Conservation (phyloP, 73 alveolate genomes). For the Paramecium primaurelia region DNA sequence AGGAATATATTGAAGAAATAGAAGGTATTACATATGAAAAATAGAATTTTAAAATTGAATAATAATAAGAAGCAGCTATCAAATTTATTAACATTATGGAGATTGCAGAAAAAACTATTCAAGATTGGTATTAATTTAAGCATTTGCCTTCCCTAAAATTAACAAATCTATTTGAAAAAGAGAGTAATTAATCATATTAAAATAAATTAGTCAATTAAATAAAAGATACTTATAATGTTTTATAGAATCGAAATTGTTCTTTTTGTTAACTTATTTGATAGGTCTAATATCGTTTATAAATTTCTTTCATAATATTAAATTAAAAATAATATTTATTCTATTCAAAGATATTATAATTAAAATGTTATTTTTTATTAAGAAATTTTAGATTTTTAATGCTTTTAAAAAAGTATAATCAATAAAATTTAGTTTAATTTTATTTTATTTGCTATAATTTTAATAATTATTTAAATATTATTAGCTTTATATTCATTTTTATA, state of each 20-base stretch:
- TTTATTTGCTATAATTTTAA: too few relatives aligned
- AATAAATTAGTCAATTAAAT: background rate
- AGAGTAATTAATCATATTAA: background rate
- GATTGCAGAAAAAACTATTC: background rate
- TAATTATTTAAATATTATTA: too few relatives aligned
- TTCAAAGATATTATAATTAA: too few relatives aligned
- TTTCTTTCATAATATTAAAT: background rate
- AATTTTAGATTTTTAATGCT: too few relatives aligned
- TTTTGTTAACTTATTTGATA: background rate
- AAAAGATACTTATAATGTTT: background rate
- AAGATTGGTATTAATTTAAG: background rate
- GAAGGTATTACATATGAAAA: background rate
- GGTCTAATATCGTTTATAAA: background rate
- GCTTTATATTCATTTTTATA: too few relatives aligned
- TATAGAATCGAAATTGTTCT: background rate
- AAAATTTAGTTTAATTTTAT: too few relatives aligned
- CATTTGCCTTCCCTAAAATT: too few relatives aligned
- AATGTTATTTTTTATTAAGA: too few relatives aligned
- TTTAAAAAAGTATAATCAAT: too few relatives aligned
- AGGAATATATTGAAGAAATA: background rate
- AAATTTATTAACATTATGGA: background rate
- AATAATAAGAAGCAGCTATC: background rate
- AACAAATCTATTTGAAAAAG: background rate
- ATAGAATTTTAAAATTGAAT: background rate
- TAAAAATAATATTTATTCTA: too few relatives aligned